Evolutionary conservation across 495 filamentous ascomycete genomes (phyloP).

Genomic region (Neurospora sp.): DNA sequence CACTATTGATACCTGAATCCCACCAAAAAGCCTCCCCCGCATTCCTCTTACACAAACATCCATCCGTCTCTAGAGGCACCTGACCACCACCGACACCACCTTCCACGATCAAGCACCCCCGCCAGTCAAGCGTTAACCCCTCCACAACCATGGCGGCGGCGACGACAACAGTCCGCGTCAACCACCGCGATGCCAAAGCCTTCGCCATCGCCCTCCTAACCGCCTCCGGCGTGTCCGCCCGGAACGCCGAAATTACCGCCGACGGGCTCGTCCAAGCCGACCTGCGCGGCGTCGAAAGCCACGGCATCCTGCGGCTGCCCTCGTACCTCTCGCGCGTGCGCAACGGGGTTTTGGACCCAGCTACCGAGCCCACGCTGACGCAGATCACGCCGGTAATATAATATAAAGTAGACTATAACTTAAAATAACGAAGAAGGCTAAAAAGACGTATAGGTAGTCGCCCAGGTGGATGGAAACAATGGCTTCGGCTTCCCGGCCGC

Average conservation of each 20-base stretch:
- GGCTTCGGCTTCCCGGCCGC: slow-evolving; percentile 66
- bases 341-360: slow-evolving; percentile 50
- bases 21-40: background rate
- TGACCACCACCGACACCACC: background rate
- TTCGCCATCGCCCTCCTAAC: slow-evolving; percentile 34
- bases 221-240: slow-evolving; percentile 45
- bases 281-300: slow-evolving; percentile 67
- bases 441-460: slow-evolving; percentile 31
- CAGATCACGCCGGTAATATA: slow-evolving; percentile 46
- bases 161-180: slow-evolving; percentile 6
- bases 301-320: slow-evolving; percentile 66
- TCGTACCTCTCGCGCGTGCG: slow-evolving; percentile 64
- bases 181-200: slow-evolving; percentile 8
- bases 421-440: too few relatives aligned
- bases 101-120: background rate
- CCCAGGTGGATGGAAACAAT: slow-evolving; percentile 56
- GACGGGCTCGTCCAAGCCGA: slow-evolving; percentile 59
- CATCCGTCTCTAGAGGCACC: background rate
- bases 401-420: too few relatives aligned
- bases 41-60: background rate
- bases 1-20: background rate
- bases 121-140: background rate
- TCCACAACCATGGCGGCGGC: background rate
- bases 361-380: slow-evolving; percentile 42
- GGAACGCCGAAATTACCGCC: slow-evolving; percentile 50